Evolutionary conservation across 129 eudicot genomes (phyloP).

Genomic region (Kitagawia praeruptora): DNA sequence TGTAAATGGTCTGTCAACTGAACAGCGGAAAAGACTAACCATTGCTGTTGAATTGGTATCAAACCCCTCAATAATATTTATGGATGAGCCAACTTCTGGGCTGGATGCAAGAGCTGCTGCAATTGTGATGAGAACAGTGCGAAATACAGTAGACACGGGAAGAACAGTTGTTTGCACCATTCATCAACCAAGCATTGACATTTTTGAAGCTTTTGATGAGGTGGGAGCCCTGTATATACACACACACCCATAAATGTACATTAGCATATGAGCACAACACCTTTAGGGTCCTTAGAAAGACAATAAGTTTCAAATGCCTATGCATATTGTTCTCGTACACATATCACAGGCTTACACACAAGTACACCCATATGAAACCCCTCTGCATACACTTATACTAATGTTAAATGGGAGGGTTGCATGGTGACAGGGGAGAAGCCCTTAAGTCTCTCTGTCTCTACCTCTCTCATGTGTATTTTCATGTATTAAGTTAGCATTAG

Average conservation of each 20-base stretch:
- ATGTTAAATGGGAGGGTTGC: too few relatives aligned
- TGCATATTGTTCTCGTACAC: too few relatives aligned
- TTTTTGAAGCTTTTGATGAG: constrained; percentile 8
- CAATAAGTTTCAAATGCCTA: too few relatives aligned
- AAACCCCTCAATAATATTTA: constrained; percentile 3
- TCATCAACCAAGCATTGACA: constrained; percentile 9
- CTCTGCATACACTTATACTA: too few relatives aligned
- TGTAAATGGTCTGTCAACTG: constrained; percentile 1
- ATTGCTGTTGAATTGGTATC: constrained; percentile 6
- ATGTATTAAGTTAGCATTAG: not conserved
- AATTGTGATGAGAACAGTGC: constrained; percentile 6
- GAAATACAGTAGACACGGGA: not conserved
- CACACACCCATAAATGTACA: not conserved
- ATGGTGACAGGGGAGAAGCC: too few relatives aligned
- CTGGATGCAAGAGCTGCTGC: constrained; percentile 10
- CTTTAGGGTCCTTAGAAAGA: not conserved
- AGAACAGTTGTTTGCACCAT: constrained; percentile 5
- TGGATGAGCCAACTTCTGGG: constrained; percentile 4
- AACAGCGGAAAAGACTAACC: not conserved
- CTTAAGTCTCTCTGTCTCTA: not conserved
- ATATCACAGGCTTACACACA: too few relatives aligned
- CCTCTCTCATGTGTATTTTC: not conserved
- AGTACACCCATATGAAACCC: not conserved
- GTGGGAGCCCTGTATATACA: not conserved
- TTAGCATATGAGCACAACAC: not conserved